Conservation (phyloP, 2,329 filamentous ascomycete genomes). For the Scleromitrula shiraiana region DNA sequence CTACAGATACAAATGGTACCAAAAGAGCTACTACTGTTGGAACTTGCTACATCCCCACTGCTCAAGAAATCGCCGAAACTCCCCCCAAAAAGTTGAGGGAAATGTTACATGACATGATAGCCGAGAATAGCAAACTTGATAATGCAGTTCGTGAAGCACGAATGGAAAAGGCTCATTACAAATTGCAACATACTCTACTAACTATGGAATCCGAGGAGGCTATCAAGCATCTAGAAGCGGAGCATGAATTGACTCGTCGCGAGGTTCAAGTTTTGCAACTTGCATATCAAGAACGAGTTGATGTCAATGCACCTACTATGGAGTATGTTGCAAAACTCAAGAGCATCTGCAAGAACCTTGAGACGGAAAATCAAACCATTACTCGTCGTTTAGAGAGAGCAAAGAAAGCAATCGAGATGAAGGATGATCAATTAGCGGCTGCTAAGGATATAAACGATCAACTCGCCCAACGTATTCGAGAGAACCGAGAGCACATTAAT, state of each 20-base stretch:
- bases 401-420: conserved; percentile 69
- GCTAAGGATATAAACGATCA: conserved; percentile 70
- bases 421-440: conserved; percentile 62
- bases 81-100: conserved; percentile 47
- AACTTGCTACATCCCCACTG: conserved; percentile 31
- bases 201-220: conserved; percentile 78
- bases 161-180: conserved; percentile 82
- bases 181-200: conserved; percentile 79
- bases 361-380: conserved; percentile 57
- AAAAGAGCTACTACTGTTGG: conserved; percentile 15
- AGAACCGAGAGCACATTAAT: conserved; percentile 83
- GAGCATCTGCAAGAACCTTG: conserved; percentile 55
- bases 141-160: conserved; percentile 53
- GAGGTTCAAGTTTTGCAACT: conserved; percentile 82
- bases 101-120: conserved; percentile 47
- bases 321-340: conserved; percentile 56
- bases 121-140: conserved; percentile 47
- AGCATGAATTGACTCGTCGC: conserved; percentile 82
- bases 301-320: conserved; percentile 35
- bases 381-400: conserved; percentile 61
- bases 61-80: conserved; percentile 44
- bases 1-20: conserved; percentile 19
- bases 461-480: conserved; percentile 74
- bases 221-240: conserved; percentile 78
- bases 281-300: conserved; percentile 50